These are phyloP conservation scores for Stentor roeselii DNA, from an alignment of 73 alveolate species.

Conservation along the genomic window DNA sequence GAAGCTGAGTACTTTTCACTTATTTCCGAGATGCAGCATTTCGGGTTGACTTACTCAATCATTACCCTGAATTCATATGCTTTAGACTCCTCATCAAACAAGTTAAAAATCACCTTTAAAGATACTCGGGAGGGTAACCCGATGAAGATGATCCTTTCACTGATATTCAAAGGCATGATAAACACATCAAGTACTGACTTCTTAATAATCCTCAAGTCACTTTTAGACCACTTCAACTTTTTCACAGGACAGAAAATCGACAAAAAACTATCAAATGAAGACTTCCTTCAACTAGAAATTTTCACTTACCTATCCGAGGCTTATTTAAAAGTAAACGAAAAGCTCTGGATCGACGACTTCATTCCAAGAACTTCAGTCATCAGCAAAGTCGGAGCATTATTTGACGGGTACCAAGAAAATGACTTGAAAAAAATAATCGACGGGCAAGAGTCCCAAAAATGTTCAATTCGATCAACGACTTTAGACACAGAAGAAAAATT, in stretches of 20 bases:
- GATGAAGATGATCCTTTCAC: background rate
- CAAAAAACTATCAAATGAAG: background rate
- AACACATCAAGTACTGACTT: too few species aligned
- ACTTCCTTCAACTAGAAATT: background rate
- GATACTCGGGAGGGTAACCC: background rate
- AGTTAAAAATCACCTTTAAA: background rate
- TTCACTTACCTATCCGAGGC: background rate
- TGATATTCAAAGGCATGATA: background rate
- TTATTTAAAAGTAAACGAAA: background rate
- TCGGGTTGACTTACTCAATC: background rate
- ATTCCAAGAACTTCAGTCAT: background rate
- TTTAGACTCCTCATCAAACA: background rate
- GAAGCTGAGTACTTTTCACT: background rate
- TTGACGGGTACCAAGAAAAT: background rate
- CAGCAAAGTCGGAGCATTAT: background rate
- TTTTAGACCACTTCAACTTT: background rate
- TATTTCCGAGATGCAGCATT: background rate
- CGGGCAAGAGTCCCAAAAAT: background rate
- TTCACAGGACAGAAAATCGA: background rate
- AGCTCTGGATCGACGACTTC: background rate
- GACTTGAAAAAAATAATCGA: background rate
- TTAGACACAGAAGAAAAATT: background rate
- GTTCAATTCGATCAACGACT: background rate
- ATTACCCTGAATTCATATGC: background rate
- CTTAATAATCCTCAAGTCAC: background rate